Evolutionary conservation across 2,329 filamentous ascomycete species (phyloP), one percentile per base, ranked within the genome.

Genomic region (Epichloe bromicola): DNA sequence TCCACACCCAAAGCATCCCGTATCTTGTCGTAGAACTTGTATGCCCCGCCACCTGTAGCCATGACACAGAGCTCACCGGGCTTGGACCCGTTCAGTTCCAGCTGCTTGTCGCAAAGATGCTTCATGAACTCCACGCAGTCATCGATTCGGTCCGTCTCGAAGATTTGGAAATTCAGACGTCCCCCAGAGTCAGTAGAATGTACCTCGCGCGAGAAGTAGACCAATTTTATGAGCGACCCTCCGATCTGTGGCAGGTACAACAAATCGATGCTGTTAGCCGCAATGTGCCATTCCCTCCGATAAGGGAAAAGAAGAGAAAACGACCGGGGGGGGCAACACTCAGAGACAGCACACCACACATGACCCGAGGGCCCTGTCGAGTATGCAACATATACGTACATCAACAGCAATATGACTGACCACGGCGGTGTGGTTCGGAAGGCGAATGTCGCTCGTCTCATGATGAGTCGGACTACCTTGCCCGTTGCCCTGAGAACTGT

Each of bases 401-500:
- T 98, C 93, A 54, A 96, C 85, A 49, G 93, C 93, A 59, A 98
- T 88, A 73, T 98, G 93, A 72, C 89, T 96, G 58, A 98, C 91
- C 8, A 95, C 83, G 11, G 86, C 86, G 12, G 88, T 95, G 69
- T 98, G 93, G 67, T 97, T 93, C 30, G 93, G 93, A 53, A 98
- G 73, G n/a, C 93, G 79, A 60, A 98, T 98, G 65, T 96, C 93
- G 63, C 88, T 89, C 52, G 87, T 89, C 66, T 94, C 88, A 66
- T 79, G 66, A 60, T 76, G 67, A 58, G 72, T 66, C 54, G 74
- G 73, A 55, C 71, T 72, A 48, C 68, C 67, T 51, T 72, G 68
- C 41, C 72, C 74, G 55, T 70, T 74, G 39, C 54, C 59, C 51
- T 61, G 52, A 57, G 60, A 48, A n/a, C 7, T 45, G 19, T 17